Percentiles rank a stretch among this genome's conserved stretches.
Evolutionary conservation across 2,329 filamentous ascomycete genomes (phyloP).

Genomic region (Fusarium nurragi): DNA sequence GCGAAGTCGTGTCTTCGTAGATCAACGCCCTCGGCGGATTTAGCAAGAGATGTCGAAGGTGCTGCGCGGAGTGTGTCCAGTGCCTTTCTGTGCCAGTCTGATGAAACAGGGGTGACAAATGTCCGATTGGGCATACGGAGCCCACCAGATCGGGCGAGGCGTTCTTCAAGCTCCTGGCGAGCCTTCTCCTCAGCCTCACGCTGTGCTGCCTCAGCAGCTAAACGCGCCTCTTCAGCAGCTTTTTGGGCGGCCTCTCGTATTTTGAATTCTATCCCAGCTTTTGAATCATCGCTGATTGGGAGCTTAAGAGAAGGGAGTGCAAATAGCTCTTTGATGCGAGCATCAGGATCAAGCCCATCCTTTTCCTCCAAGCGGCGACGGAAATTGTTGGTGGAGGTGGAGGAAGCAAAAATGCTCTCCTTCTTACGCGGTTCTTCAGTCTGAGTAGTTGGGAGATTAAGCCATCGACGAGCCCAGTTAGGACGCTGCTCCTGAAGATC

Average conservation of each 20-base stretch:
- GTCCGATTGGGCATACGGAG: conserved; percentile 44
- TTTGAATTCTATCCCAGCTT: conserved; percentile 37
- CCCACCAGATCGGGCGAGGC: conserved; percentile 46
- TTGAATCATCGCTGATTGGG: conserved; percentile 46
- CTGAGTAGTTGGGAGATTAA: conserved; percentile 12
- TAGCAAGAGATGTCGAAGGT: conserved; percentile 52
- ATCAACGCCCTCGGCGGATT: conserved; percentile 59
- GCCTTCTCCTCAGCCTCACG: conserved; percentile 40
- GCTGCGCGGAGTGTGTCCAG: conserved; percentile 49
- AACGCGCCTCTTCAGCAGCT: conserved; percentile 44
- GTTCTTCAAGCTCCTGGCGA: conserved; percentile 41
- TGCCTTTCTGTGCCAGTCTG: conserved; percentile 42
- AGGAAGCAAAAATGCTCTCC: neutral
- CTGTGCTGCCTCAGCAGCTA: conserved; percentile 39
- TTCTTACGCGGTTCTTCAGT: conserved; percentile 2
- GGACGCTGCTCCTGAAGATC: conserved; percentile 25
- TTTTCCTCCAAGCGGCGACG: conserved; percentile 14
- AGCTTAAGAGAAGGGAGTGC: conserved; percentile 40
- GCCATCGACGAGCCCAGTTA: conserved; percentile 17
- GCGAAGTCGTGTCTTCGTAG: conserved; percentile 68
- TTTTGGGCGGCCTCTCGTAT: conserved; percentile 39
- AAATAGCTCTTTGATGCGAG: conserved; percentile 42
- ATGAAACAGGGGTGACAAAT: conserved; percentile 45
- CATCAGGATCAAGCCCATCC: conserved; percentile 19
- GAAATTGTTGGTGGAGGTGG: neutral